Percentiles rank a stretch among this genome's conserved stretches.
Evolutionary conservation across 2,329 filamentous ascomycete species (phyloP).

Genomic region (Colletotrichum gloeosporioides): DNA sequence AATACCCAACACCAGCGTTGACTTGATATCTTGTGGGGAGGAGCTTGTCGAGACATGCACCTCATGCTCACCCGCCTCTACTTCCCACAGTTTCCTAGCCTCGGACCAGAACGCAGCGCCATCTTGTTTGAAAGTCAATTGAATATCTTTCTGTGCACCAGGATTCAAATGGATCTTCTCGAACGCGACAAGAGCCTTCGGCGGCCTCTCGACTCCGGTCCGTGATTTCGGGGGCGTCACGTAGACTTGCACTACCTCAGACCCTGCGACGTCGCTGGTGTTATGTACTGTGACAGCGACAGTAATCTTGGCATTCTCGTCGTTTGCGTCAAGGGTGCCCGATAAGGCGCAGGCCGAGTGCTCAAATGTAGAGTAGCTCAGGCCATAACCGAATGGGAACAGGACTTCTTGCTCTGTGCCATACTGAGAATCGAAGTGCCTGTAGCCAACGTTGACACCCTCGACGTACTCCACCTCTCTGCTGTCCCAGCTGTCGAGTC

Average conservation of each 20-base stretch:
- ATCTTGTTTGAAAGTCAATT: neutral
- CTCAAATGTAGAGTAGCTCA: constrained; percentile 58
- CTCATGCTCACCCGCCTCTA: neutral
- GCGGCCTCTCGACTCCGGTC: neutral
- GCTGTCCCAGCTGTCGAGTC: constrained; percentile 54
- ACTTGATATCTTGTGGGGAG: neutral
- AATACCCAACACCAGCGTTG: neutral
- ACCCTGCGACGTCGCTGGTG: neutral
- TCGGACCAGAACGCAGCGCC: neutral
- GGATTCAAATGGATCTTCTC: neutral
- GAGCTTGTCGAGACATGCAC: neutral
- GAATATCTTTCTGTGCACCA: neutral
- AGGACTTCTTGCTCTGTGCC: constrained; percentile 52
- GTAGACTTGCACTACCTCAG: neutral
- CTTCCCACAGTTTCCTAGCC: neutral
- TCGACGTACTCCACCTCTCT: constrained; percentile 64
- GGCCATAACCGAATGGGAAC: constrained; percentile 71
- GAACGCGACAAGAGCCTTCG: neutral
- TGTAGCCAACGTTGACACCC: constrained; percentile 71
- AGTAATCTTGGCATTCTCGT: neutral
- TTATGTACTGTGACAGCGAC: neutral
- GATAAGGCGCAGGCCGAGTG: neutral
- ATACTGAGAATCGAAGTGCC: constrained; percentile 65
- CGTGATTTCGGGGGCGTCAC: neutral
- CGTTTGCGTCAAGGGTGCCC: neutral